Evolutionary conservation across 169 alveolate genomes (phyloP).

Genomic region (Toxoplasma gondii): DNA sequence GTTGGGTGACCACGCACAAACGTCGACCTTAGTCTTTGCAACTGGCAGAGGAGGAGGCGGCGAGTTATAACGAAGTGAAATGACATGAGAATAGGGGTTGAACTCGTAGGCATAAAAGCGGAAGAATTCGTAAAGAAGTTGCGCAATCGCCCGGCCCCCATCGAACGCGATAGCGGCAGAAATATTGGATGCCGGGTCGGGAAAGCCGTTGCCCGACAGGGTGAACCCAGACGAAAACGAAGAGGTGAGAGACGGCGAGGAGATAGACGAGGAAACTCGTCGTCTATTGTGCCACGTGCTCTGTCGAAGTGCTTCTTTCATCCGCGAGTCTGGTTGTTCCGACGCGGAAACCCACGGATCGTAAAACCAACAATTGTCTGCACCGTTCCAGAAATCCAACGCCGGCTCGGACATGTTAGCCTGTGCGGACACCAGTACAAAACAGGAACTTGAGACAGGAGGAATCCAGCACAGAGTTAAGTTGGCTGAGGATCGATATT

Average conservation of each 20-base stretch:
- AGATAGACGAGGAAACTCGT: background rate
- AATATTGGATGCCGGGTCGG: background rate
- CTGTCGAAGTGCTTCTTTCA: background rate
- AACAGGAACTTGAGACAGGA: too few relatives aligned
- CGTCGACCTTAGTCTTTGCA: too few relatives aligned
- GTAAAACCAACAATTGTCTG: conserved; percentile 6
- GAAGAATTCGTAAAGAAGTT: background rate
- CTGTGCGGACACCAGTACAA: background rate
- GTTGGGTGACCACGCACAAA: background rate
- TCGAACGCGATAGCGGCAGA: background rate
- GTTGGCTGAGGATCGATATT: too few relatives aligned
- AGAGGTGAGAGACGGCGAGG: background rate
- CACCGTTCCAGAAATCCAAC: conserved; percentile 13
- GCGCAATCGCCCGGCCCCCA: background rate
- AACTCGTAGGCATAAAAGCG: conserved; percentile 28
- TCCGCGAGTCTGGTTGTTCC: background rate
- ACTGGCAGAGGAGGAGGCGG: background rate
- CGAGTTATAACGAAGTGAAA: conserved; percentile 25
- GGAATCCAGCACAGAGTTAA: too few relatives aligned
- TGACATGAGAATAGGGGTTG: conserved; percentile 29
- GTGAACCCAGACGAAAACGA: background rate
- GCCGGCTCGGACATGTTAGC: background rate
- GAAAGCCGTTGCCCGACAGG: background rate
- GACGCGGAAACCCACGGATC: background rate
- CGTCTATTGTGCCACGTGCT: background rate